phyloP scores from a whole-genome alignment of 192 early-diverging fungal species.

The Pilaira anomala region DNA sequence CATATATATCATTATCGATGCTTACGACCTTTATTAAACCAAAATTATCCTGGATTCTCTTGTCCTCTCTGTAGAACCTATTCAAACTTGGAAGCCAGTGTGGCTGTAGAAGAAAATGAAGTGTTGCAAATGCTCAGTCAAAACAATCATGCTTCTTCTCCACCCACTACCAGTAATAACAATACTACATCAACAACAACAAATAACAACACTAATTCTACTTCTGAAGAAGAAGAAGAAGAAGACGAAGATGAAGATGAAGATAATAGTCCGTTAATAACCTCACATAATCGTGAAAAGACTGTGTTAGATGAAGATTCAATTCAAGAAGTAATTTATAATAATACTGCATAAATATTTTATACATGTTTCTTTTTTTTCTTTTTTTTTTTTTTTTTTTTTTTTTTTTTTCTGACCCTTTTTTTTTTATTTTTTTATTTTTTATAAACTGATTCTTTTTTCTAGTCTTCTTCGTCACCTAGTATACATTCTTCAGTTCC shows the following conservation, averaged over 20 bases:
- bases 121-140: constrained; percentile 22
- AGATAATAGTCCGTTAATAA: background rate
- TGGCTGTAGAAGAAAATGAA: constrained; percentile 42
- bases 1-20: constrained; percentile 88
- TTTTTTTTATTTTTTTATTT: background rate
- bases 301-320: constrained; percentile 11
- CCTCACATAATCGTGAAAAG: constrained; percentile 2
- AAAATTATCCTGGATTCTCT: constrained; percentile 65
- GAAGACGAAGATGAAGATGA: too few species aligned
- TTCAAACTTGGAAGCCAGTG: constrained; percentile 77
- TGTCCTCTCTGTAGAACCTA: constrained; percentile 85
- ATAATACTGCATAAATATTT: too few species aligned
- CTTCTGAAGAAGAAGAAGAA: too few species aligned
- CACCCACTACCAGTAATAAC: too few species aligned
- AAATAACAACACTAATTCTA: too few species aligned
- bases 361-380: too few species aligned
- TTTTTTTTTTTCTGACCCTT: background rate
- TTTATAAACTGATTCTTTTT: background rate
- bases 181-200: too few species aligned
- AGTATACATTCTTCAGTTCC: too few species aligned
- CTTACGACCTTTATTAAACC: constrained; percentile 63
- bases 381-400: background rate
- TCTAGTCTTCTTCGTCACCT: too few species aligned
- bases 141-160: background rate
- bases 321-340: too few species aligned